Evolutionary conservation across 192 early-diverging fungal genomes (phyloP), one percentile per base, ranked within the genome.

Genomic region (Chytriomyces sp.): DNA sequence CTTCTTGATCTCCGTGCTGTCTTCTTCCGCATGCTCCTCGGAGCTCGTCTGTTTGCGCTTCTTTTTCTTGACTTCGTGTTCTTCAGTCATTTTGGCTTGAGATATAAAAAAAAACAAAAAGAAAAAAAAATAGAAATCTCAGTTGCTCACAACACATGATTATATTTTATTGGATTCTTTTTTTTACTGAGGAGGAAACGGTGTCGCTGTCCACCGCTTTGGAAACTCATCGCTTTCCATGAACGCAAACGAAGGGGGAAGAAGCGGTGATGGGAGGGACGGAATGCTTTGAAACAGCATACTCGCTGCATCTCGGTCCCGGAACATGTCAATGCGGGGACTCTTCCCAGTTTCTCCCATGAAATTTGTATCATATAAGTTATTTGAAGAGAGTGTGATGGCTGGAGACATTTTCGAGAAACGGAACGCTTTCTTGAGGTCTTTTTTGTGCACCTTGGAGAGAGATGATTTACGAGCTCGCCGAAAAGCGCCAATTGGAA

Each of bases 401-500:
- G 57, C 16, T 47, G 71, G 60, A n/a, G 61, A 20, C 10, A 57
- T 3, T n/a, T 73, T 73, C 20, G 71, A 61, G 45, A 47, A 44
- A 8, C 61, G 57, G 26, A 73, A 62, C 9, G 71, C 71, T 28
- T 73, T 73, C 53, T 73, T 73, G 44, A 73, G 47, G 16, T 63
- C 57, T 13, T 73, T 60, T 44, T 48, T 73, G 63, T 64, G 16
- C 18, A 23, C 63, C 24, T 64, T 64, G 16, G 24, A 28, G 50
- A 73, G n/a, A 43, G 71, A 73, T 20, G 57, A 43, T 35, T 67
- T 66, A 11, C 79, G 62, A 0, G 45, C 13, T 20, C 76, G 68
- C 6, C 82, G 82, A 72, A 80, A 82, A 0, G 82, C 71, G n/a
- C 74, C 75, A 47, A 82, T 80, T 10, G 82, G 82, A 43, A 82